A percentile compares a stretch with the other conserved stretches of the same genome.
Conservation (phyloP, 2,329 filamentous ascomycete species). For the Phialophora macrospora region DNA sequence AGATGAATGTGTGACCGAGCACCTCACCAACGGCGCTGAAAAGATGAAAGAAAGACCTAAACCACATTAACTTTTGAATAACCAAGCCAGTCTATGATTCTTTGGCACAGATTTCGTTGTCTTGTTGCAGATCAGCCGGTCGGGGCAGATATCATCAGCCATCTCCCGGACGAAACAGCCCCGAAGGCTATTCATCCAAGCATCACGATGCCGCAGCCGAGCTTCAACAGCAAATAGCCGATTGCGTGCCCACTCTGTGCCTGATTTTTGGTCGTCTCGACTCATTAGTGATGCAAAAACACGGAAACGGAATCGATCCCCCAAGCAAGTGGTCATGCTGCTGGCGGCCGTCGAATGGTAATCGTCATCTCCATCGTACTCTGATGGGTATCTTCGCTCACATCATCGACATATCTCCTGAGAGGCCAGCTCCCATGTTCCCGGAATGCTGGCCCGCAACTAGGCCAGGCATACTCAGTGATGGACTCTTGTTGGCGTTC, state of each 20-base stretch:
- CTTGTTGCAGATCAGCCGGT: slow-evolving; percentile 5
- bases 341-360: slow-evolving; percentile 12
- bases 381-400: slow-evolving; percentile 14
- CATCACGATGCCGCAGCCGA: neutral
- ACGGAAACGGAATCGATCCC: slow-evolving; percentile 7
- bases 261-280: slow-evolving; percentile 23
- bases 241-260: slow-evolving; percentile 1
- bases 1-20: slow-evolving; percentile 3
- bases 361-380: slow-evolving; percentile 16
- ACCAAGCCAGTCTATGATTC: slow-evolving; percentile 17
- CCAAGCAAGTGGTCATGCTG: slow-evolving; percentile 6
- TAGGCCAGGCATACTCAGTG: slow-evolving; percentile 30
- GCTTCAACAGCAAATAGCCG: neutral
- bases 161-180: neutral
- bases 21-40: neutral
- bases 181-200: neutral
- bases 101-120: slow-evolving; percentile 8
- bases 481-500: slow-evolving; percentile 49
- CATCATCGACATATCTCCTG: slow-evolving; percentile 42
- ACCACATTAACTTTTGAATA: slow-evolving; percentile 18
- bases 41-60: slow-evolving; percentile 1
- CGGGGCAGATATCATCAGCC: neutral
- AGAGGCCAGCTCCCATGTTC: slow-evolving; percentile 55
- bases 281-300: slow-evolving; percentile 26
- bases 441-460: slow-evolving; percentile 51